Evolutionary conservation across 495 filamentous ascomycete genomes (phyloP), one percentile per base, ranked within the genome.

Genomic region (Oleoguttula mirabilis): DNA sequence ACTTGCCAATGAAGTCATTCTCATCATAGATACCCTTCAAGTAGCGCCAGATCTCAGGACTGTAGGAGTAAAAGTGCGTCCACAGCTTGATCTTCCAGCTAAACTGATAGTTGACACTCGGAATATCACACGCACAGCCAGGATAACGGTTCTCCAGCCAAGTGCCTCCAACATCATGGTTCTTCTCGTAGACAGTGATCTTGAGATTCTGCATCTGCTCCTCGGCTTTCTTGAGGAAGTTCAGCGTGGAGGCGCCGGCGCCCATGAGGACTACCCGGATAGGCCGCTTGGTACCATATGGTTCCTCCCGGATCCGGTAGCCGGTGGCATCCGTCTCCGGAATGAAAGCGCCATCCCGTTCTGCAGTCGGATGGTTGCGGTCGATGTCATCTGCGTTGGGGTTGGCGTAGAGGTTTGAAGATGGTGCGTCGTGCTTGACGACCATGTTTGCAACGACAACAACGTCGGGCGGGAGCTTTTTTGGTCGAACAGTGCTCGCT

Each of bases 111-210:
- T 59, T 57, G 3, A 62, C 60, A 10, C 47, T 51, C 7, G 60
- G 60, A 4, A 64, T 60, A 32, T 62, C 61, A 40, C 61, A 64
- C 0, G 59, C 61, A 39, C 58, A 62, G n/a, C 61, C 61, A 23
- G 45, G 47, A 28, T 50, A 44, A 30, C 57, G 27, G 37, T 64
- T 64, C 45, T 64, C 61, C 3, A 60, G 45, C 61, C 61, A 64
- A 0, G 66, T 70, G 0, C 66, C 66, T 0, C 60, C 64, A 21
- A 70, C 51, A 30, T 64, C 60, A 20, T 44, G 23, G 41, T 68
- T 70, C 55, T 68, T 70, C 46, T 70, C 66, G 43, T 68, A 70
- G 25, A 60, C 55, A 4, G 48, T 45, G 22, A 66, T 54, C 0
- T 60, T 54, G n/a, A 66, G 15, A 39, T 67, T 54, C 17, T 57